Evolutionary conservation across 2,329 filamentous ascomycete species (phyloP), one percentile per base, ranked within the genome.

Genomic region (Exophiala sp.): DNA sequence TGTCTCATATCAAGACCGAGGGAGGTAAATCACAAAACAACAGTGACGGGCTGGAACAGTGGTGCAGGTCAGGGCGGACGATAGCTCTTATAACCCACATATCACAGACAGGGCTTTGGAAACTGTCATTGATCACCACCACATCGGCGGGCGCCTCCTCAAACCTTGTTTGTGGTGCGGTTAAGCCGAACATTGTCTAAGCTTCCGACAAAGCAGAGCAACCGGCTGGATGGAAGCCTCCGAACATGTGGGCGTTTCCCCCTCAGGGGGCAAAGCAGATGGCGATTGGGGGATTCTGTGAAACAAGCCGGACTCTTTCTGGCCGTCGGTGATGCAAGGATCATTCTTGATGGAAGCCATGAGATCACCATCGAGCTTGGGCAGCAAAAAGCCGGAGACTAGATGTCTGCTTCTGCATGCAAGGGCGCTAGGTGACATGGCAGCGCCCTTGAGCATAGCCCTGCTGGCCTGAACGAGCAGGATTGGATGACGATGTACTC

Each of bases 291-390:
- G n/a, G n/a, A n/a, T n/a, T n/a, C n/a, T n/a, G n/a, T n/a, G n/a
- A n/a, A n/a, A 7, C 29, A n/a, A 32, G 29, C 29, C 29, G 29
- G 29, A 13, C 7, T 7, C 3, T 32, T 32, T 32, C 29, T 9
- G 11, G 11, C 29, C 29, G n/a, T n/a, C n/a, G 29, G n/a, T n/a
- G 29, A 7, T 3, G 29, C 46, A 48, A 18, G 46, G 46, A 48
- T 43, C 29, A 23, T 14, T 18, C 35, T 6, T 27, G 6, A 6
- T 27, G 24, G 6, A n/a, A 24, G 24, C 29, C n/a, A 48, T 48
- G 38, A 42, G 38, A 48, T 48, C 46, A 42, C 27, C 46, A 41
- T 18, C 10, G 11, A 22, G 18, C 10, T 21, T 32, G 29, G 29
- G 29, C 29, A 32, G 46, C 24, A 41, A 10, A 14, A 38, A n/a